These are phyloP conservation scores for Ophiocordyceps camponoti-leonardi DNA, from an alignment of 2,329 filamentous ascomycete genomes.

Conservation along the genomic window DNA sequence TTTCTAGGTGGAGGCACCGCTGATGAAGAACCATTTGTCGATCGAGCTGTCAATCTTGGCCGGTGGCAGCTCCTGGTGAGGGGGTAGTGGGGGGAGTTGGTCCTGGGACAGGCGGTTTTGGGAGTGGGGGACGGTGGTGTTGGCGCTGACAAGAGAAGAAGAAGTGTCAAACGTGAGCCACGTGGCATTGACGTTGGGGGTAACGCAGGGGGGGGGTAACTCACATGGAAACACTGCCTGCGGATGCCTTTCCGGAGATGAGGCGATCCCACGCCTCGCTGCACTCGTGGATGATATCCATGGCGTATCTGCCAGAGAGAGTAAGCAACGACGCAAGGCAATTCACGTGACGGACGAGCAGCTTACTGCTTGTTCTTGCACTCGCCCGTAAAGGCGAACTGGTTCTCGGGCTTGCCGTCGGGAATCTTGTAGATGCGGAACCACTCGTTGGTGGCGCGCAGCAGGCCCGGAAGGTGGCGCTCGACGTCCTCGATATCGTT, in stretches of 20 bases:
- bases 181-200: not conserved
- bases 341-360: not conserved
- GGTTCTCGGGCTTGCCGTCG: constrained; percentile 99
- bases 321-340: constrained; percentile 1
- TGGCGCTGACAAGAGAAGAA: constrained; percentile 42
- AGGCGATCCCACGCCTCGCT: constrained; percentile 94
- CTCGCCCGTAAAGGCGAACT: constrained; percentile 99
- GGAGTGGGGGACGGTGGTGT: constrained; percentile 60
- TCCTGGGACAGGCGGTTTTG: constrained; percentile 50
- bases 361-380: constrained; percentile 97
- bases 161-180: constrained; percentile 10
- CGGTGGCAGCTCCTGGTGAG: constrained; percentile 62
- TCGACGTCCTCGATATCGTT: constrained; percentile 99
- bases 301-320: constrained; percentile 52
- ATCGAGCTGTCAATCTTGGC: constrained; percentile 91
- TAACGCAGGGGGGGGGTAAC: too few species aligned
- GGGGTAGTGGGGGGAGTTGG: constrained; percentile 60
- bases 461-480: constrained; percentile 88
- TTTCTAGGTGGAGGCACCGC: constrained; percentile 71
- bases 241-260: constrained; percentile 71
- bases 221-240: constrained; percentile 68
- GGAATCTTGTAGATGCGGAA: constrained; percentile 99
- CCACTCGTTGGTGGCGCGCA: constrained; percentile 98
- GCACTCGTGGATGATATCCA: constrained; percentile 91
- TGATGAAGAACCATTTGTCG: constrained; percentile 99